Evolutionary conservation across 148 eudicot genomes (phyloP), one percentile per base, ranked within the genome.

Genomic region (Tetragonia tetragonoides): DNA sequence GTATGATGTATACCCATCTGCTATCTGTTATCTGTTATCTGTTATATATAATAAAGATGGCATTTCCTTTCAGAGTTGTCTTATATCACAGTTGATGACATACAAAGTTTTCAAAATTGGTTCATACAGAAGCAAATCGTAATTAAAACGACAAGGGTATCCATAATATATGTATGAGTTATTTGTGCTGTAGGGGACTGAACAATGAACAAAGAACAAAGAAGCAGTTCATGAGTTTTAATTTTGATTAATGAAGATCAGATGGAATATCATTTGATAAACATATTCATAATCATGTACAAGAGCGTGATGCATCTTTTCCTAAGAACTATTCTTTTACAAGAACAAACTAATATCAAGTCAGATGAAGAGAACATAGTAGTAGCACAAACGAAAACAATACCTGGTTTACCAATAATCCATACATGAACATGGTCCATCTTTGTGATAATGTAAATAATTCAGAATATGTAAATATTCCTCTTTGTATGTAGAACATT

Each of bases 401-500:
- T 10, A 51, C n/a, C 40, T 12, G 39, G 3, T 20, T 85, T 75
- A 88, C 90, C 90, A 88, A 40, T 78, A 81, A 60, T 88, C 90
- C 83, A 73, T 74, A 71, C 90, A 88, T 14, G 88, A 85, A 79
- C 90, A 88, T 18, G 68, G 57, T 7, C 90, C 90, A 78, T 84
- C 84, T 80, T n/a, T n/a, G n/a, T n/a, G n/a, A n/a, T n/a, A n/a
- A n/a, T n/a, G n/a, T n/a, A n/a, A n/a, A n/a, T n/a, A n/a, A n/a
- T n/a, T n/a, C n/a, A n/a, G n/a, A n/a, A n/a, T n/a, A n/a, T n/a
- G n/a, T n/a, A n/a, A n/a, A n/a, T n/a, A n/a, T n/a, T n/a, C n/a
- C n/a, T n/a, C n/a, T n/a, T n/a, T n/a, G n/a, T n/a, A n/a, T n/a
- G n/a, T n/a, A n/a, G n/a, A n/a, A n/a, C n/a, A n/a, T n/a, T n/a